Evolutionary conservation across 139 green algal species (phyloP).

Genomic region (Klebsormidium nitens): DNA sequence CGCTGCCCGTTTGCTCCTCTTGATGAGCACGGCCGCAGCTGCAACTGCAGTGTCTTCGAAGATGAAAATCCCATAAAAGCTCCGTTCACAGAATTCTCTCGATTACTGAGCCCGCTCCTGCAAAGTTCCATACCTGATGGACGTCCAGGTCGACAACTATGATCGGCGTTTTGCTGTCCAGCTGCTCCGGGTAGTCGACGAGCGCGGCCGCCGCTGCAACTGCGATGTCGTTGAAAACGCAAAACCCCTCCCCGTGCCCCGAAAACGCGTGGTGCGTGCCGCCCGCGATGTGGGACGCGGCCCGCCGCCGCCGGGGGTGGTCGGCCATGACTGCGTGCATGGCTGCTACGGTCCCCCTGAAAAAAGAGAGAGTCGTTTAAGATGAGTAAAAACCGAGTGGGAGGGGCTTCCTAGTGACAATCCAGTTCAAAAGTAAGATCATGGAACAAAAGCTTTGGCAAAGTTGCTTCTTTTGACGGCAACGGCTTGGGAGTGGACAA

Average conservation of each 20-base stretch:
- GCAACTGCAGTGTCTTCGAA: too few species aligned
- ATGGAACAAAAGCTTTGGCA: not conserved
- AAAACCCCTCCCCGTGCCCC: conserved; percentile 61
- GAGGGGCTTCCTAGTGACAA: conserved; percentile 8
- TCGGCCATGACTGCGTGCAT: conserved; percentile 45
- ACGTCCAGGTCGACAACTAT: conserved; percentile 59
- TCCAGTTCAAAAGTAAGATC: not conserved
- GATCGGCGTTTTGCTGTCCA: conserved; percentile 19
- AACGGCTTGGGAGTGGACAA: not conserved
- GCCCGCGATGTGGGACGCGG: conserved; percentile 52
- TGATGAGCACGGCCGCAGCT: too few species aligned
- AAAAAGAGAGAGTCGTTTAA: not conserved
- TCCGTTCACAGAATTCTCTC: too few species aligned
- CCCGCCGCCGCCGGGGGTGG: not conserved
- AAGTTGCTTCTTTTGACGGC: not conserved
- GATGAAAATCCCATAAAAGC: too few species aligned
- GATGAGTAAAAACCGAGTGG: not conserved
- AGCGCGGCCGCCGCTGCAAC: conserved; percentile 7
- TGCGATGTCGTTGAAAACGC: conserved; percentile 45
- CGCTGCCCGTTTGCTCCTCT: too few species aligned
- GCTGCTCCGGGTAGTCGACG: conserved; percentile 3
- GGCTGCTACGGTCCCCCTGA: conserved; percentile 47
- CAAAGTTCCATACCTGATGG: conserved; percentile 41
- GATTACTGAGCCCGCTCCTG: not conserved
- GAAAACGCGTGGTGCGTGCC: conserved; percentile 69